These are phyloP conservation scores for Arabis alpina DNA, from an alignment of 345 rosid species.

Conservation along the genomic window DNA sequence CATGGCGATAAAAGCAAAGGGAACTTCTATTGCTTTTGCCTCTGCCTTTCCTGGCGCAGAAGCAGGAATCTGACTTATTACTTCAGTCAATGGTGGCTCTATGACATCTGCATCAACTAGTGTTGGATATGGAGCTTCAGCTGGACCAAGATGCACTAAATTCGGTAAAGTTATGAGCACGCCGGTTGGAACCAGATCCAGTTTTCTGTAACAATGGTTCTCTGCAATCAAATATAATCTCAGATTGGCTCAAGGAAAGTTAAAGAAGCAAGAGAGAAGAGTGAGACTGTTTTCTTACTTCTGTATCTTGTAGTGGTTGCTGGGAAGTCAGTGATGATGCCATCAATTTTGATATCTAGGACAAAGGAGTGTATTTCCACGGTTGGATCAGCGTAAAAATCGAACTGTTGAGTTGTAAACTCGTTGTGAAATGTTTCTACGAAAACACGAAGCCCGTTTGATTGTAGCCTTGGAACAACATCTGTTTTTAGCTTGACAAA, in stretches of 20 bases:
- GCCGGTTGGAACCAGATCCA: constrained; percentile 54
- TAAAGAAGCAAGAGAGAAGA: constrained; percentile 24
- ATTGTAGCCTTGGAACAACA: constrained; percentile 48
- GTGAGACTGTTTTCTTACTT: too few species aligned
- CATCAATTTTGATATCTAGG: constrained; percentile 38
- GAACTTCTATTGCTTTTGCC: constrained; percentile 21
- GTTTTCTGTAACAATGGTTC: constrained; percentile 60
- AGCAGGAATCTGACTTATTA: constrained; percentile 16
- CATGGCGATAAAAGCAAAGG: constrained; percentile 13
- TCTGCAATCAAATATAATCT: constrained; percentile 49
- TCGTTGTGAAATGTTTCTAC: constrained; percentile 75
- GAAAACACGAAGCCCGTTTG: constrained; percentile 62
- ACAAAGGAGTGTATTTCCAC: constrained; percentile 65
- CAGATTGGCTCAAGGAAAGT: constrained; percentile 8
- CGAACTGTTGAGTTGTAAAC: constrained; percentile 71
- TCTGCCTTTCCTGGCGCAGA: constrained; percentile 15
- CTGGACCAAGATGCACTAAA: constrained; percentile 45
- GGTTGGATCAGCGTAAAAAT: constrained; percentile 72
- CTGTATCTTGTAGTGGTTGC: constrained; percentile 70
- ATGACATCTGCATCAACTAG: constrained; percentile 51
- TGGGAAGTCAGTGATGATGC: constrained; percentile 83
- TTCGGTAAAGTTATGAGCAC: constrained; percentile 34
- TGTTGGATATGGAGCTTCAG: constrained; percentile 63
- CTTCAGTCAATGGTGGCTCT: constrained; percentile 66
- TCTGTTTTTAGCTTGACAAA: constrained; percentile 45